These are phyloP conservation scores for Aureobasidium leucospermi DNA, from an alignment of 2,329 filamentous ascomycete genomes.

Conservation along the genomic window DNA sequence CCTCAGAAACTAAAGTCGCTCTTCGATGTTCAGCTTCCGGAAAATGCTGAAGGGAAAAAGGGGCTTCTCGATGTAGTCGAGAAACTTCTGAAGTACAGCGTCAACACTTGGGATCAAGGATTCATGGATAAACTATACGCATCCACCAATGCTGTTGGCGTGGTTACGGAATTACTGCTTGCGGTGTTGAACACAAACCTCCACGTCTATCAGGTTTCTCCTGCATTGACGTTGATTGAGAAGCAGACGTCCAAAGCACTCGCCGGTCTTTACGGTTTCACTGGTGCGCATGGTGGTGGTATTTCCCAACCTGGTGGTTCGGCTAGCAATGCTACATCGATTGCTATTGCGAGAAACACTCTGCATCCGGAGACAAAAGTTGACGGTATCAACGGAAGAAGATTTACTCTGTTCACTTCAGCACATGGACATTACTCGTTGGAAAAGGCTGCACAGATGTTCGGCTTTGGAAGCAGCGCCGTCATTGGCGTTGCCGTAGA, in stretches of 20 bases:
- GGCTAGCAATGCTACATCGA: constrained; percentile 75
- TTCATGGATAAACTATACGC: constrained; percentile 94
- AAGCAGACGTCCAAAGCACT: constrained; percentile 70
- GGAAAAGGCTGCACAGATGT: constrained; percentile 88
- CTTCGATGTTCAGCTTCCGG: constrained; percentile 32
- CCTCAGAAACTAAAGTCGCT: constrained; percentile 36
- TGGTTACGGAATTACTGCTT: constrained; percentile 77
- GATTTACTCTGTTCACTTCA: constrained; percentile 81
- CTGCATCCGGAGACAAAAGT: constrained; percentile 73
- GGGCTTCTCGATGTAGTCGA: constrained; percentile 47
- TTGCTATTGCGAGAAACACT: constrained; percentile 81
- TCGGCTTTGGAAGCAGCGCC: constrained; percentile 68
- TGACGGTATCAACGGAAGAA: constrained; percentile 56
- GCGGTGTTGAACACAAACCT: constrained; percentile 85
- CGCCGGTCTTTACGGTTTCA: constrained; percentile 70
- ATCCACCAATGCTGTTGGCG: constrained; percentile 79
- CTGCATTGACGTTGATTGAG: constrained; percentile 78
- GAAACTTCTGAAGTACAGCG: constrained; percentile 71
- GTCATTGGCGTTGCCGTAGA: constrained; percentile 74
- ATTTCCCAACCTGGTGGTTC: constrained; percentile 73
- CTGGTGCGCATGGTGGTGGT: constrained; percentile 60
- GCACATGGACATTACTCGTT: constrained; percentile 90
- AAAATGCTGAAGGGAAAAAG: constrained; percentile 33
- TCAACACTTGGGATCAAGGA: constrained; percentile 98
- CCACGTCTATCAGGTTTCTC: constrained; percentile 92